Evolutionary conservation across 306 rosid species (phyloP).

Genomic region (Mimosa bimucronata): DNA sequence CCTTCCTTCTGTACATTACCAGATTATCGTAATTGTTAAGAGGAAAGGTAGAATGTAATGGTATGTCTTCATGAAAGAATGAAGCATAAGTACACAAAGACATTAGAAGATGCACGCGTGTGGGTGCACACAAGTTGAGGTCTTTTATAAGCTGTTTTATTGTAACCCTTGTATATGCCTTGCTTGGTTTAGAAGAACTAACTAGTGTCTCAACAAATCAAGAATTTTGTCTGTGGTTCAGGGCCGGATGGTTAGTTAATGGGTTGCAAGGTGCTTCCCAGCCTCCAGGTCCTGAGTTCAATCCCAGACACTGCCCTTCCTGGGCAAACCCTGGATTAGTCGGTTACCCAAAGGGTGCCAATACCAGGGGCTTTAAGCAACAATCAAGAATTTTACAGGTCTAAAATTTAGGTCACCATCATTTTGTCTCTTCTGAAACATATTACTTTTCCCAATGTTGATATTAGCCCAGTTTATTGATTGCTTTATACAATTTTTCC

Average conservation of each 20-base stretch:
- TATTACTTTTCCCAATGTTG: slow-evolving; percentile 23
- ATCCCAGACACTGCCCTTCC: too few species aligned
- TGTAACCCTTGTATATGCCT: background rate
- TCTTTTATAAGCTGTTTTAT: background rate
- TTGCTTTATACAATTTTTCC: slow-evolving; percentile 15
- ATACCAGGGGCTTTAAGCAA: too few species aligned
- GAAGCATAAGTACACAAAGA: slow-evolving; percentile 9
- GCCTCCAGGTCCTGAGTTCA: too few species aligned
- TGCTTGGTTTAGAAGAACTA: slow-evolving; percentile 20
- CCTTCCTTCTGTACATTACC: slow-evolving; percentile 16
- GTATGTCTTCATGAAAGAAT: slow-evolving; percentile 13
- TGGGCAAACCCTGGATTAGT: too few species aligned
- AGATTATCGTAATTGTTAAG: slow-evolving; percentile 13
- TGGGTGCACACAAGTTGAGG: background rate
- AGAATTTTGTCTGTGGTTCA: too few species aligned
- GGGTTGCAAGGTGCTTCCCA: too few species aligned
- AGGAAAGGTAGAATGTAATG: slow-evolving; percentile 8
- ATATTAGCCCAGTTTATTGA: slow-evolving; percentile 3
- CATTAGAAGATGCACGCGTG: background rate
- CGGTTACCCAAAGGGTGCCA: too few species aligned
- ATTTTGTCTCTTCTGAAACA: slow-evolving; percentile 10
- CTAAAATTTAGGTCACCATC: slow-evolving; percentile 14
- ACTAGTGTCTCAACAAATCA: slow-evolving; percentile 15
- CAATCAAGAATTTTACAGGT: slow-evolving; percentile 19
- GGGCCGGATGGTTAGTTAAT: too few species aligned